Evolutionary conservation across 73 alveolate species (phyloP).

Genomic region (Effrenium voratum): DNA sequence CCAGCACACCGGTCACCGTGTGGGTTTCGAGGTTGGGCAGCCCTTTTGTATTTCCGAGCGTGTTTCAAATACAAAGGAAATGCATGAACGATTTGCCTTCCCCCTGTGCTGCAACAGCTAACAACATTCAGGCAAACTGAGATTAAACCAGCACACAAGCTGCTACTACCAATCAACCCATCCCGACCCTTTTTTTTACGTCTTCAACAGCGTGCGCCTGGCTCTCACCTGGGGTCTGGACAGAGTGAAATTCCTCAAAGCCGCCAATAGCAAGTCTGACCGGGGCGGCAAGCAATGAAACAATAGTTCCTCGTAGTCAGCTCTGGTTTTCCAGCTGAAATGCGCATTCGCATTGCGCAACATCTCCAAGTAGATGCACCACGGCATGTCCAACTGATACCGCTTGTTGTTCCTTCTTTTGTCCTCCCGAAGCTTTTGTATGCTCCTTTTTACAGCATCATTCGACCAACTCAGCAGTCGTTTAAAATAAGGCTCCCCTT

Average conservation of each 20-base stretch:
- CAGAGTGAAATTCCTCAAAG: background rate
- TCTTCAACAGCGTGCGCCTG: slow-evolving; percentile 13
- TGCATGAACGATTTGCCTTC: too few relatives aligned
- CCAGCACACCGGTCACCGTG: too few relatives aligned
- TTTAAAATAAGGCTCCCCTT: background rate
- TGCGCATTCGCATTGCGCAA: slow-evolving; percentile 7
- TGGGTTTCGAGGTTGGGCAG: too few relatives aligned
- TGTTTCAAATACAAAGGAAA: too few relatives aligned
- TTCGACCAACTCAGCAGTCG: background rate
- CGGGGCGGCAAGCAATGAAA: slow-evolving; percentile 1
- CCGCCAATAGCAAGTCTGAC: slow-evolving; percentile 20
- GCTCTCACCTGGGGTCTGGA: slow-evolving; percentile 1
- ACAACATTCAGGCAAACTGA: too few relatives aligned
- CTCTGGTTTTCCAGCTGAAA: background rate
- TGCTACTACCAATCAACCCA: background rate
- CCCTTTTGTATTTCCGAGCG: too few relatives aligned
- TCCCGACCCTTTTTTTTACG: background rate
- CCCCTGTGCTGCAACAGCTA: too few relatives aligned
- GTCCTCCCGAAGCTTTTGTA: background rate
- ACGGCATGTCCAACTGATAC: background rate
- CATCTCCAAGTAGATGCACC: slow-evolving; percentile 4
- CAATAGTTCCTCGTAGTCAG: background rate
- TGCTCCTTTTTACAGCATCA: background rate
- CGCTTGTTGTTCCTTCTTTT: background rate
- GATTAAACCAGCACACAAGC: background rate